Evolutionary conservation across 768 basidiomycete genomes (phyloP).

Genomic region (Steccherinum ochraceum): DNA sequence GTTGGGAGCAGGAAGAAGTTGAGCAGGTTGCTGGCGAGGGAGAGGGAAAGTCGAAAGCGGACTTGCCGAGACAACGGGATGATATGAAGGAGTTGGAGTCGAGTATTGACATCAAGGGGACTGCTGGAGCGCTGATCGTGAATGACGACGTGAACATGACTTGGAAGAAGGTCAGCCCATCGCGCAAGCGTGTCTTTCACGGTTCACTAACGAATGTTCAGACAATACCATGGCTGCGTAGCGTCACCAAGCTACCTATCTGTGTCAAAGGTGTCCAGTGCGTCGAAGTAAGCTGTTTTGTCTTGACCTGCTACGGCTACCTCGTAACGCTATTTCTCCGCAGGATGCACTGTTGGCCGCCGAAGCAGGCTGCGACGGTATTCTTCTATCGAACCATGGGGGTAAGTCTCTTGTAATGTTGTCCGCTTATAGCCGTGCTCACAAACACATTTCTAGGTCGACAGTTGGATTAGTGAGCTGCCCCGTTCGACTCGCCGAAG

Average conservation of each 20-base stretch:
- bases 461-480: constrained; percentile 71
- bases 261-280: constrained; percentile 79
- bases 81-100: constrained; percentile 28
- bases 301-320: constrained; percentile 16
- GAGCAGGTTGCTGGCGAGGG: constrained; percentile 33
- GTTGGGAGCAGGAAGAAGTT: constrained; percentile 50
- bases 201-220: constrained; percentile 17
- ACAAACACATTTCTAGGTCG: constrained; percentile 48
- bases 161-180: constrained; percentile 50
- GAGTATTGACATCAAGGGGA: constrained; percentile 43
- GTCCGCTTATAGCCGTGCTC: not conserved
- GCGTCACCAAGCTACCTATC: constrained; percentile 63
- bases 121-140: constrained; percentile 58
- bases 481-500: not conserved
- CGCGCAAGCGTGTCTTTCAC: not conserved
- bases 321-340: too few species aligned
- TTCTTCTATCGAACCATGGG: constrained; percentile 89
- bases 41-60: constrained; percentile 17
- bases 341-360: constrained; percentile 84
- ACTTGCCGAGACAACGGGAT: constrained; percentile 16
- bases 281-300: constrained; percentile 43
- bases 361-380: constrained; percentile 80
- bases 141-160: constrained; percentile 74
- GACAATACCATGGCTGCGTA: constrained; percentile 75
- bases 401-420: constrained; percentile 35